Evolutionary conservation across 164 flowering plant genomes (phyloP).

Genomic region (Piper betle): DNA sequence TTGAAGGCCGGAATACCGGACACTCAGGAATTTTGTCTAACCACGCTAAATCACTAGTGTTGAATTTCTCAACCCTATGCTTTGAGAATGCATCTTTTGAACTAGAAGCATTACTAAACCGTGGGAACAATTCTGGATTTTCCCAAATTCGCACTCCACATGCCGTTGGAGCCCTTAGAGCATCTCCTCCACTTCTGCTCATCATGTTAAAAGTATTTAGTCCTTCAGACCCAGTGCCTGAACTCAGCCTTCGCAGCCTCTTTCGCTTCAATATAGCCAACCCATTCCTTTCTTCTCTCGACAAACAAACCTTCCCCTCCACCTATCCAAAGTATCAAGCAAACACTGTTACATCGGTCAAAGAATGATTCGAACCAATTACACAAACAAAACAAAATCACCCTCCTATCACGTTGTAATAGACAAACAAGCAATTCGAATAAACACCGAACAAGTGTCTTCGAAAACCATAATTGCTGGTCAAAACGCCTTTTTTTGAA

Average conservation of each 20-base stretch:
- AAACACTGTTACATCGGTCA: no score
- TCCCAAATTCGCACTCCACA: conserved; percentile 52
- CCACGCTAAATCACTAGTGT: conserved; percentile 75
- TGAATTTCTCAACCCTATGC: conserved; percentile 41
- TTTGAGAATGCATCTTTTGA: conserved; percentile 35
- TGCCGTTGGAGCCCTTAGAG: conserved; percentile 53
- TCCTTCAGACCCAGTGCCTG: conserved; percentile 23
- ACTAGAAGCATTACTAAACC: conserved; percentile 19
- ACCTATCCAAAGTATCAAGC: no score
- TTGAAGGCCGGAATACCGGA: conserved; percentile 71
- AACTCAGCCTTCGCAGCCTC: conserved; percentile 51
- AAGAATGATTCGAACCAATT: no score
- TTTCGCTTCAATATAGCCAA: conserved; percentile 62
- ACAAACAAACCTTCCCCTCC: conserved; percentile 71
- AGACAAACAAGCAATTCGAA: no score
- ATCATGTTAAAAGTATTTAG: conserved; percentile 28
- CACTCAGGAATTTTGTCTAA: conserved; percentile 72
- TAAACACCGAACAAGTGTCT: no score
- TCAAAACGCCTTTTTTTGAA: no score
- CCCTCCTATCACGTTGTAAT: no score
- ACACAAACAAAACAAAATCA: no score
- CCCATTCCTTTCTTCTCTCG: conserved; percentile 56
- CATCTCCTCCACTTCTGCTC: conserved; percentile 87
- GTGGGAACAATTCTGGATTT: conserved; percentile 21
- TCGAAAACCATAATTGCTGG: no score